phyloP scores from a whole-genome alignment of 2,329 filamentous ascomycete genomes.

The Stagonosporopsis rhizophila region DNA sequence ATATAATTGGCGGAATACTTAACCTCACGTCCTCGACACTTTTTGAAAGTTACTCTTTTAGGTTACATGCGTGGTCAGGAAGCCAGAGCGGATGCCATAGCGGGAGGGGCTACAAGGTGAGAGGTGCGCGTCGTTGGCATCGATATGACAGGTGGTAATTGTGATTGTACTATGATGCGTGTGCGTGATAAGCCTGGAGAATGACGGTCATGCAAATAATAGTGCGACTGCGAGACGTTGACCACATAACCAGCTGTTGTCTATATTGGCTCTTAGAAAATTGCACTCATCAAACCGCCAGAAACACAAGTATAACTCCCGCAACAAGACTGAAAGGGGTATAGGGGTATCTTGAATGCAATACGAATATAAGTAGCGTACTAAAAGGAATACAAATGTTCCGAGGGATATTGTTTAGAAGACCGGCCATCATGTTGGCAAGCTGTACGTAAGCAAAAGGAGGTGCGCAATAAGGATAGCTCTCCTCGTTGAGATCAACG shows the following conservation, averaged over 20 bases:
- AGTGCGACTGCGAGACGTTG: neutral
- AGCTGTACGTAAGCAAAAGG: neutral
- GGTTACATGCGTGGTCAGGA: neutral
- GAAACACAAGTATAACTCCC: neutral
- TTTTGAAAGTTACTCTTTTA: neutral
- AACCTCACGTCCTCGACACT: neutral
- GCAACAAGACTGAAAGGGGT: neutral
- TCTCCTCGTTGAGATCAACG: slow-evolving; percentile 22
- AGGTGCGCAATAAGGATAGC: neutral
- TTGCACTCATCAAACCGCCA: neutral
- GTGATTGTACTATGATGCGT: too few relatives aligned
- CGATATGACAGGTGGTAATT: neutral
- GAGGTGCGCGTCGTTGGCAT: neutral
- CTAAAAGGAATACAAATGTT: neutral
- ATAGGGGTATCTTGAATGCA: slow-evolving; percentile 9
- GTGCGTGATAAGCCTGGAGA: neutral
- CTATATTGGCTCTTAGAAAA: neutral
- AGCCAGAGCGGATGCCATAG: neutral
- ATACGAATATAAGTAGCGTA: neutral
- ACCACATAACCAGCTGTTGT: neutral
- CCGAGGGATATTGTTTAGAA: neutral
- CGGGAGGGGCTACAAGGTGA: neutral
- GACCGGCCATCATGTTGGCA: neutral
- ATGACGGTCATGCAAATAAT: neutral
- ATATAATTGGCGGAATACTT: neutral